Evolutionary conservation across 2,329 filamentous ascomycete species (phyloP).

Genomic region (Beauveria rudraprayagi): DNA sequence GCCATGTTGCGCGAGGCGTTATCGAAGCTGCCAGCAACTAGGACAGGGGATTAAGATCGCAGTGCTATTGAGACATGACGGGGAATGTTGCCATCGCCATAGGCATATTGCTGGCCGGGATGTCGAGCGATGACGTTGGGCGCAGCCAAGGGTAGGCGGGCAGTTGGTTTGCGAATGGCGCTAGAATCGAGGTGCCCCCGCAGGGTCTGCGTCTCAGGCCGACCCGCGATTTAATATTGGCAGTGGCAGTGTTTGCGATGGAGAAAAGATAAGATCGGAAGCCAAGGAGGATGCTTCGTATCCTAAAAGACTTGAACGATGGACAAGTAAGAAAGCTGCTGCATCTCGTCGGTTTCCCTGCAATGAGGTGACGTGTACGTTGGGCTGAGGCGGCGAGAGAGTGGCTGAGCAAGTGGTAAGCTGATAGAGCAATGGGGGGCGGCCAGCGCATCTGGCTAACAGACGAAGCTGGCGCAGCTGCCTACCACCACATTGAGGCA

Average conservation of each 20-base stretch:
- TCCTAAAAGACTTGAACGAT: background rate
- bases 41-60: background rate
- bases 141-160: background rate
- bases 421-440: background rate
- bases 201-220: background rate
- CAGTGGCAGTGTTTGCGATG: background rate
- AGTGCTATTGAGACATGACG: background rate
- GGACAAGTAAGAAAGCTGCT: background rate
- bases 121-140: background rate
- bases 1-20: background rate
- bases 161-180: background rate
- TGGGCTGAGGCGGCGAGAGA: background rate
- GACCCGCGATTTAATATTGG: background rate
- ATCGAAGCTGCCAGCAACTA: background rate
- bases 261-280: background rate
- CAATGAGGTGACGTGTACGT: background rate
- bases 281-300: background rate
- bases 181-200: background rate
- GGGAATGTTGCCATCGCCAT: background rate
- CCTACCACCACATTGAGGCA: background rate
- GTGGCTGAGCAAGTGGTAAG: background rate
- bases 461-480: background rate
- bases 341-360: background rate
- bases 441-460: background rate
- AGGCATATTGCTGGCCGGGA: background rate